phyloP scores from a whole-genome alignment of 108 stramenopile genomes.

The Parietichytrium sp. region DNA sequence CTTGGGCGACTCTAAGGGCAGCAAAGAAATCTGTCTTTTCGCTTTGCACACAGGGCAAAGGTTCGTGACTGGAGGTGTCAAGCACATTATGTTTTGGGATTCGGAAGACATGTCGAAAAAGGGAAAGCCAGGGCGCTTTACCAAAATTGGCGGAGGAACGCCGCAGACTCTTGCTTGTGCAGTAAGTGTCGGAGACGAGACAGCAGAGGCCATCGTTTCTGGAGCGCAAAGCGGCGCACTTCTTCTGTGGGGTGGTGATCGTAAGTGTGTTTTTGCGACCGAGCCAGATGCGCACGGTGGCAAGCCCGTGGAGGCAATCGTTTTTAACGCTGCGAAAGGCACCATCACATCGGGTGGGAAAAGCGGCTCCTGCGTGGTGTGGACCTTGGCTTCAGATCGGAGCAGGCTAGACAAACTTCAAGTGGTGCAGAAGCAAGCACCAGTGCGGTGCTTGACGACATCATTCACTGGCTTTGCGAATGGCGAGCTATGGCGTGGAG shows the following conservation, averaged over 20 bases:
- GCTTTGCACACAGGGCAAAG: neutral
- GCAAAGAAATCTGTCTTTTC: conserved; percentile 4
- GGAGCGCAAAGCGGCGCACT: neutral
- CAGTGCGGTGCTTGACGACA: conserved; percentile 34
- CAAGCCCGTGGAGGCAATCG: neutral
- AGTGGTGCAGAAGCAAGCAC: conserved; percentile 28
- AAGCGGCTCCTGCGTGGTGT: neutral
- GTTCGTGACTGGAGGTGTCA: conserved; percentile 49
- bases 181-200: neutral
- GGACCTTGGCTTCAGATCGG: neutral
- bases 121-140: neutral
- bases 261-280: neutral
- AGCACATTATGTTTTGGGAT: conserved; percentile 46
- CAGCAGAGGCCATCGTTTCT: neutral
- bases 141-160: neutral
- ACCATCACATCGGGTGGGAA: neutral
- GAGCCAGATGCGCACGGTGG: neutral
- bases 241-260: neutral
- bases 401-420: no score
- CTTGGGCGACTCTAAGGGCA: neutral
- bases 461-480: neutral
- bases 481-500: no score
- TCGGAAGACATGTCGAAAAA: conserved; percentile 16
- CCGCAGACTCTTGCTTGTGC: neutral
- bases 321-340: neutral